Percentiles rank a stretch among this genome's conserved stretches.
Conservation (phyloP, 257 asterid species). For the Penstemon barbatus region DNA sequence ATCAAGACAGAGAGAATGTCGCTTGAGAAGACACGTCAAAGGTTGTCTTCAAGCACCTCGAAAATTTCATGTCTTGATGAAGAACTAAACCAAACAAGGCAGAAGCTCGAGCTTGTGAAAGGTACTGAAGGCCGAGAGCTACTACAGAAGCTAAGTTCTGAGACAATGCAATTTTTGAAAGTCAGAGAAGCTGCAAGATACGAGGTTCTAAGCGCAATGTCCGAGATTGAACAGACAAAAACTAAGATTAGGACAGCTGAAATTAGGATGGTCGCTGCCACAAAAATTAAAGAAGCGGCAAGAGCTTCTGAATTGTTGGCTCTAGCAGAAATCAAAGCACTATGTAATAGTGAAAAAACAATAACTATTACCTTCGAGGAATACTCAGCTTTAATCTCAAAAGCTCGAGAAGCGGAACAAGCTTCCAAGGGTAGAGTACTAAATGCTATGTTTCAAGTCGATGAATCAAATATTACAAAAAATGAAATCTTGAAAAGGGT, state of each 20-base stretch:
- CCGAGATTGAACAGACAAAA: conserved; percentile 74
- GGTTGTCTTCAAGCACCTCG: conserved; percentile 56
- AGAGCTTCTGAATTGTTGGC: conserved; percentile 84
- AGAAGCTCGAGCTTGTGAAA: conserved; percentile 40
- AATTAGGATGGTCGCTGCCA: conserved; percentile 73
- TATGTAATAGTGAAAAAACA: conserved; percentile 37
- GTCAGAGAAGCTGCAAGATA: conserved; percentile 67
- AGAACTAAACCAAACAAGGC: conserved; percentile 57
- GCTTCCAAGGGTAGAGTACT: conserved; percentile 44
- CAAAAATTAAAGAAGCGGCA: conserved; percentile 88
- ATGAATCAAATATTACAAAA: conserved; percentile 61
- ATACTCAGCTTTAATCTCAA: conserved; percentile 55
- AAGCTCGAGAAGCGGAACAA: conserved; percentile 70
- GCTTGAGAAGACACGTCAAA: conserved; percentile 76
- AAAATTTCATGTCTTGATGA: conserved; percentile 60
- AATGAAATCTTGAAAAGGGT: conserved; percentile 61
- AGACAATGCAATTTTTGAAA: conserved; percentile 64
- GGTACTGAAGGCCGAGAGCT: conserved; percentile 27
- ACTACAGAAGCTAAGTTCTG: conserved; percentile 66
- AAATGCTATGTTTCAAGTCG: conserved; percentile 55
- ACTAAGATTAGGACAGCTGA: conserved; percentile 64
- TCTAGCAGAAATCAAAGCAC: conserved; percentile 76
- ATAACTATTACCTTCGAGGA: conserved; percentile 69
- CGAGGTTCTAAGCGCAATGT: conserved; percentile 54
- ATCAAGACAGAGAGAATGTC: conserved; percentile 80